Evolutionary conservation across 1,284 basidiomycete species (phyloP), one percentile per base, ranked within the genome.

Genomic region (Puccinia brachypodii): DNA sequence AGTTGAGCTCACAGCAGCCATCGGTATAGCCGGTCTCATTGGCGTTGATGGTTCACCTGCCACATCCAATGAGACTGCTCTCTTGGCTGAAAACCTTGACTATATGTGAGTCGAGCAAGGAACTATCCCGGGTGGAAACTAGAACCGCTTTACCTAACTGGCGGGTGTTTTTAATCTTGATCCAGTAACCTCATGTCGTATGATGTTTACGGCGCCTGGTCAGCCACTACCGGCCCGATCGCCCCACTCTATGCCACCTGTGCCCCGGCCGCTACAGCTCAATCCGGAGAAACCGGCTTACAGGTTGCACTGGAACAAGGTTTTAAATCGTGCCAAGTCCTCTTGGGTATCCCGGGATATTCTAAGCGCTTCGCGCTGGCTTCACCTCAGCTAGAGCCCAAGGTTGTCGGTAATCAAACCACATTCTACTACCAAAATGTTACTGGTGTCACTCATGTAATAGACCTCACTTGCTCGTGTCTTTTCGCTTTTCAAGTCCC

Each of bases 341-440:
- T 75, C n/a, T 56, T 76, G n/a, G 80, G 80, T 22, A 47, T 81
- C 14, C 62, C 80, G 1, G 80, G 31, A 14, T 81, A 81, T 31
- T 72, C 60, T 6, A 62, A 74, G n/a, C 71, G 69, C 25, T 53
- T 40, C 31, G 62, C 66, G 44, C 44, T 81, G 19, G 8, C 16
- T 9, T 76, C 72, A 2, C 73, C 80, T 9, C 38, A 36, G 3
- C 47, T 81, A 8, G 33, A 28, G 2, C 9, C 25, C 13, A 36
- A 11, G 19, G 53, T 0, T 0, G 44, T 58, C 42, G 50, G 36
- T 19, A 47, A 47, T 14, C 40, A 36, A 6, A n/a, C 11, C 6
- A 64, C 47, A 2, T 76, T 22, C 6, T 69, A 56, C 64, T 81
- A 75, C 47, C 80, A 81, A 69, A 68, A 75, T 44, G 72, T 69